A percentile compares a stretch with the other conserved stretches of the same genome.
phyloP scores from a whole-genome alignment of 2,329 filamentous ascomycete species.

The Hypoxylon sp. region DNA sequence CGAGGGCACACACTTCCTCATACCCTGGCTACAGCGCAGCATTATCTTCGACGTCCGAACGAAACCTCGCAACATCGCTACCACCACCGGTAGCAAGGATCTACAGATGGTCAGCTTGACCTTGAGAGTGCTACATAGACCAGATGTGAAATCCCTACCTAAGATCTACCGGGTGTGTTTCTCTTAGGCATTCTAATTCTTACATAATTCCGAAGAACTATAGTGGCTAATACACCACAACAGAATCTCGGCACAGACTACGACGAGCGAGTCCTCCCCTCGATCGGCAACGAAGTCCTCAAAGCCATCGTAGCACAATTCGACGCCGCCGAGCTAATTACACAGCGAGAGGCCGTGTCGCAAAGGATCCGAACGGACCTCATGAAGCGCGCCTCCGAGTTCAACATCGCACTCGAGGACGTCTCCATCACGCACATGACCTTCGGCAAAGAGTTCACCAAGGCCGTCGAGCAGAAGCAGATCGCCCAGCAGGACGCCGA shows the following conservation, averaged over 20 bases:
- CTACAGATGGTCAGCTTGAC: slow-evolving; percentile 99
- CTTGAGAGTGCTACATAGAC: slow-evolving; percentile 92
- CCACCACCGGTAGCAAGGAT: slow-evolving; percentile 98
- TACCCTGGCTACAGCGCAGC: slow-evolving; percentile 95
- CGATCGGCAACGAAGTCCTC: slow-evolving; percentile 99
- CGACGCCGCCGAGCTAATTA: slow-evolving; percentile 98
- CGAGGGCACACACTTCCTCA: slow-evolving; percentile 96
- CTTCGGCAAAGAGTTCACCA: slow-evolving; percentile 98
- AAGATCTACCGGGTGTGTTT: slow-evolving; percentile 95
- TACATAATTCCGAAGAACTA: background rate
- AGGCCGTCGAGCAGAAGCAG: slow-evolving; percentile 99
- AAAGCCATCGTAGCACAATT: slow-evolving; percentile 99
- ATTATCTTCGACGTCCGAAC: slow-evolving; percentile 98
- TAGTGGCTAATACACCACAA: slow-evolving; percentile 8
- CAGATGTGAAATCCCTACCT: slow-evolving; percentile 91
- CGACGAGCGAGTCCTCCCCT: slow-evolving; percentile 97
- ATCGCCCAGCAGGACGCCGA: slow-evolving; percentile 99
- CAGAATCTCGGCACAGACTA: slow-evolving; percentile 98
- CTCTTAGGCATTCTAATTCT: background rate
- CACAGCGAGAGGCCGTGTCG: slow-evolving; percentile 96
- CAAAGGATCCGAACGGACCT: slow-evolving; percentile 95
- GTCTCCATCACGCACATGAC: slow-evolving; percentile 99
- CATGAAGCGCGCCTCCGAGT: slow-evolving; percentile 91
- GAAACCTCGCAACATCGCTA: slow-evolving; percentile 96
- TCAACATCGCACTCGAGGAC: slow-evolving; percentile 99